These are phyloP conservation scores for Hymenotorrendiella dingleyae DNA, from an alignment of 2,329 filamentous ascomycete species.

Conservation along the genomic window DNA sequence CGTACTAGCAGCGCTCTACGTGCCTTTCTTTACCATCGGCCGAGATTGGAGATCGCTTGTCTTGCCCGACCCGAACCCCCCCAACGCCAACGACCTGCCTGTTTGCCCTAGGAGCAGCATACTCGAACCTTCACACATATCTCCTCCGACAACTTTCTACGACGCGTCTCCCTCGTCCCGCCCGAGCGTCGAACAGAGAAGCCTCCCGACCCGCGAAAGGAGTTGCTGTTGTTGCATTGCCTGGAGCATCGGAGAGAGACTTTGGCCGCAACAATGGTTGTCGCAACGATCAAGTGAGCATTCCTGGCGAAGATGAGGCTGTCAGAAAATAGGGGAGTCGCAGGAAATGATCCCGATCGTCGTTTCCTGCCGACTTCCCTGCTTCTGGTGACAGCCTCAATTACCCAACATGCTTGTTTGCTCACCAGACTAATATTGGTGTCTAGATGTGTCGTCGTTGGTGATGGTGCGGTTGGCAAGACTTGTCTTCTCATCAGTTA, in stretches of 20 bases:
- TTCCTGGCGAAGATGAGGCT: too few relatives aligned
- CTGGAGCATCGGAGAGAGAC: too few relatives aligned
- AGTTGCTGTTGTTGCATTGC: neutral
- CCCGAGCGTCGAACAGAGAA: too few relatives aligned
- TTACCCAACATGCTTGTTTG: slow-evolving; percentile 7
- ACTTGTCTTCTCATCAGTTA: slow-evolving; percentile 98
- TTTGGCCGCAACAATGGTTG: too few relatives aligned
- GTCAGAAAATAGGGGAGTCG: too few relatives aligned
- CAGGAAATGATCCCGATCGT: too few relatives aligned
- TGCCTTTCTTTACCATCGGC: neutral
- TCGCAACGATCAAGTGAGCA: slow-evolving; percentile 42
- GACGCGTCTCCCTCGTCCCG: neutral
- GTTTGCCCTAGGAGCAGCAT: neutral
- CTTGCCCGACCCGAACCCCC: neutral
- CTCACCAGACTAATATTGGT: too few relatives aligned
- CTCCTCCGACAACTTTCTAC: neutral
- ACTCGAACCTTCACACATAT: neutral
- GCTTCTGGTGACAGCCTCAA: slow-evolving; percentile 4
- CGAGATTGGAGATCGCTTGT: neutral
- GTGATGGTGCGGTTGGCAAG: slow-evolving; percentile 98
- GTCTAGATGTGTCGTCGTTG: slow-evolving; percentile 99
- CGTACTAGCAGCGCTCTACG: neutral
- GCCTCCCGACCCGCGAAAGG: neutral
- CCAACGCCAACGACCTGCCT: too few relatives aligned
- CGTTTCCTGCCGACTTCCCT: neutral